phyloP scores from a whole-genome alignment of 1,139 yeast genomes.

The Kodamaea ohmeri region DNA sequence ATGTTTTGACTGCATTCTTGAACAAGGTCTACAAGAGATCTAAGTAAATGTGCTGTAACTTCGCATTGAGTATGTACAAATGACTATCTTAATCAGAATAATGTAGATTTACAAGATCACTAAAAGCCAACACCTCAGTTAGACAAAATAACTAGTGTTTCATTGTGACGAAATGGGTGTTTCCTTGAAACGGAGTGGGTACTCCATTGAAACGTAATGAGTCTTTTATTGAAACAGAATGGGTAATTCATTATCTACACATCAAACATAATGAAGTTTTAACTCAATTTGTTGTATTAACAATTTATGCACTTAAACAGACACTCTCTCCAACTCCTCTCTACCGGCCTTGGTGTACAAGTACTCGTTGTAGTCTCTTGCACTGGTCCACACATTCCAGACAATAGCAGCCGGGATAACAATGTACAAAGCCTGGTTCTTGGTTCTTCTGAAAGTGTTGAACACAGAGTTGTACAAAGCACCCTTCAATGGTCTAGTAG shows the following conservation, averaged over 20 bases:
- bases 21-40: conserved; percentile 91
- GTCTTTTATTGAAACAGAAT: too few relatives aligned
- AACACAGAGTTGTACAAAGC: conserved; percentile 80
- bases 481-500: conserved; percentile 90
- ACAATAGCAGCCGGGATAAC: conserved; percentile 75
- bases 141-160: too few relatives aligned
- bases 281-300: background rate
- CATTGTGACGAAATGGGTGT: too few relatives aligned
- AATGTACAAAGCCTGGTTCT: conserved; percentile 78
- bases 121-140: too few relatives aligned
- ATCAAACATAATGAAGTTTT: background rate
- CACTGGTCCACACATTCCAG: conserved; percentile 85
- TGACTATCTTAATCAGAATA: background rate
- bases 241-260: background rate
- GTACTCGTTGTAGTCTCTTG: conserved; percentile 89
- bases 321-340: conserved; percentile 82
- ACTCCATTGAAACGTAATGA: background rate
- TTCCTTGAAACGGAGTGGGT: background rate
- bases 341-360: conserved; percentile 98
- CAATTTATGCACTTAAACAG: conserved; percentile 40
- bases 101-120: background rate
- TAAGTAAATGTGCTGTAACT: conserved; percentile 44
- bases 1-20: conserved; percentile 79
- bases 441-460: conserved; percentile 94
- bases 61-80: background rate